These are phyloP conservation scores for Typha latifolia DNA, from an alignment of 176 grass and related monocot species.

Conservation along the genomic window DNA sequence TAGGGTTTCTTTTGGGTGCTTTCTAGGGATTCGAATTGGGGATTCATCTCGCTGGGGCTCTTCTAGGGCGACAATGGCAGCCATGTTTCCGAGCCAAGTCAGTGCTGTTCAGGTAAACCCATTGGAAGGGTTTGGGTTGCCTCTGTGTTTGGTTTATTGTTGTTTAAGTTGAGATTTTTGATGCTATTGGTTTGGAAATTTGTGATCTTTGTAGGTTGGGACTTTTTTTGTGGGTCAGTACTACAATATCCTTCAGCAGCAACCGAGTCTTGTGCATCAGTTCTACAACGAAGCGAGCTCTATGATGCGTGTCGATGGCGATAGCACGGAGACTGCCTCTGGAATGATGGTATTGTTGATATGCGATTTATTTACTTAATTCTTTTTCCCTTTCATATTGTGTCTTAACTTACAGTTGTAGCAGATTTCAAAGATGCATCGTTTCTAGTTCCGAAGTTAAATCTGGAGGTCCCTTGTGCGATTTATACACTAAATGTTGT, in stretches of 20 bases:
- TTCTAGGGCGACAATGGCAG: conserved; percentile 1
- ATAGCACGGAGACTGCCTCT: conserved; percentile 32
- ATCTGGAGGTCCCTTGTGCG: too few relatives aligned
- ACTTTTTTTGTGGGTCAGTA: conserved; percentile 77
- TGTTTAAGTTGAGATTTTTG: not conserved
- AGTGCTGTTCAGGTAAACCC: conserved; percentile 13
- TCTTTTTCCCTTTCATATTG: too few relatives aligned
- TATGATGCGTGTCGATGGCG: conserved; percentile 66
- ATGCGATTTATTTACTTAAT: not conserved
- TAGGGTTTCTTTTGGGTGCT: conserved; percentile 28
- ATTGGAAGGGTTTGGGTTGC: not conserved
- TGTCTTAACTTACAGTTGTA: too few relatives aligned
- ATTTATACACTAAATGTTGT: too few relatives aligned
- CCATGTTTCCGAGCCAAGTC: conserved; percentile 8
- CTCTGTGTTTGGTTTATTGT: not conserved
- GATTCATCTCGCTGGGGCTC: not conserved
- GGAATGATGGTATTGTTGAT: conserved; percentile 48
- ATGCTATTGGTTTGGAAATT: not conserved
- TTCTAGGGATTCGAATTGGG: not conserved
- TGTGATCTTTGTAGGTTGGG: conserved; percentile 42
- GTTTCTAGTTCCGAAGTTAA: too few relatives aligned
- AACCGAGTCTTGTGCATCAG: conserved; percentile 63
- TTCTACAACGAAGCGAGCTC: conserved; percentile 81
- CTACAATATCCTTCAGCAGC: conserved; percentile 74
- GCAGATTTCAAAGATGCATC: too few relatives aligned